Base-by-base conservation (phyloP, 192 early-diverging fungal species). In the Backusella sp. region DNA sequence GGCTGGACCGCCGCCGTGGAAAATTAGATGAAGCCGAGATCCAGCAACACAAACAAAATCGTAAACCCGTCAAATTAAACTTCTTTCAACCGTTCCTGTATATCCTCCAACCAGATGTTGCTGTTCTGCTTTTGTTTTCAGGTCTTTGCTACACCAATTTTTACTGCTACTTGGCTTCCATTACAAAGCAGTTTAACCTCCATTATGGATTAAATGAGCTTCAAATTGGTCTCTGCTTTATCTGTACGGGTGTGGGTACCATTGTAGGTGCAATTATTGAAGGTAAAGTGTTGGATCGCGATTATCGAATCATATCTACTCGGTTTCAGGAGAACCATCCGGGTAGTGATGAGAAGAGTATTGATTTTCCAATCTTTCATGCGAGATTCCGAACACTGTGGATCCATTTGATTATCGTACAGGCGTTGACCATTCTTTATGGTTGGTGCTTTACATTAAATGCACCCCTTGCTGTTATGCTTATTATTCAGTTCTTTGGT, bases 331-430 rank as follows among this genome's bases (percentile, higher is more conserved):
- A 26, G n/a, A 26, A 1, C 9, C 21, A 34, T 6, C n/a, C 19
- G 0, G 39, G n/a, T 14, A 35, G 21, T 59, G 23, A 59, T 9
- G 23, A 59, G 0, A 59, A 59, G 15, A 37, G 19, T 35, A 69
- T 59, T 4, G 70, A 76, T 42, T 70, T 73, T 3, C 66, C 70
- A 19, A 17, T 80, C 1, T 68, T 76, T 37, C 56, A 69, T 66
- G 79, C 75, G 23, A 71, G 79, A 34, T 73, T 80, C 7, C 62
- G 75, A 7, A 32, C 46, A 56, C 41, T 76, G 9, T 80, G 79
- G 79, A 34, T 75, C 7, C 28, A 79, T 39, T 42, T 56, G 19
- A 6, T 70, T 2, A 7, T 79, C 1, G 70, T 75, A 17, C 68
- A 79, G 30, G 41, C 36, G 2, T 19, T 75, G 34, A 39, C 73